A percentile compares a stretch with the other conserved stretches of the same genome.
phyloP scores from a whole-genome alignment of 768 basidiomycete genomes.

The Thelephora aurantiotincta region DNA sequence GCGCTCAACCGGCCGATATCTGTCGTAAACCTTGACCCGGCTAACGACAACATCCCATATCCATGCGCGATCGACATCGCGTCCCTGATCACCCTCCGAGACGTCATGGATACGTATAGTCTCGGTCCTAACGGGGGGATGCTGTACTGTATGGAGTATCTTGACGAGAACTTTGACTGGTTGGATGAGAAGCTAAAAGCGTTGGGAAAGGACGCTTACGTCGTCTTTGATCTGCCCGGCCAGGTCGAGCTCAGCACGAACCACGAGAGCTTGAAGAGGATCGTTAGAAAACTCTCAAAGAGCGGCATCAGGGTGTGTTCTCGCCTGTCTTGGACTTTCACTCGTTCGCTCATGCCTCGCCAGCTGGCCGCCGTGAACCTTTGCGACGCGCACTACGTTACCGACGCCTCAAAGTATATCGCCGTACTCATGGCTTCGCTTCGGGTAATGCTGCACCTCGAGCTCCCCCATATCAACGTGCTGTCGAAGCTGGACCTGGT shows the following conservation, averaged over 20 bases:
- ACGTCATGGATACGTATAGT: constrained; percentile 72
- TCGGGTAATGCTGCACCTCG: constrained; percentile 95
- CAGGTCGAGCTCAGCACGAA: constrained; percentile 98
- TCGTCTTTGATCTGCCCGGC: constrained; percentile 91
- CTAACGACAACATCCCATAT: constrained; percentile 81
- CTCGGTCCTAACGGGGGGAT: constrained; percentile 95
- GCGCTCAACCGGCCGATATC: constrained; percentile 79
- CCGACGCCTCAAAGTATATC: constrained; percentile 90
- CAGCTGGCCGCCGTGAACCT: constrained; percentile 91
- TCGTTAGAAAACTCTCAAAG: constrained; percentile 61
- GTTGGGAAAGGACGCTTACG: constrained; percentile 63
- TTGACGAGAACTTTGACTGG: constrained; percentile 92
- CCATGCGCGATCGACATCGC: constrained; percentile 82
- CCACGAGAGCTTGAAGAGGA: constrained; percentile 75
- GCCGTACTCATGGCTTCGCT: constrained; percentile 85
- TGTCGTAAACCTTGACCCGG: constrained; percentile 92
- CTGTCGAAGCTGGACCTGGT: constrained; percentile 93
- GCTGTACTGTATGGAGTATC: constrained; percentile 93
- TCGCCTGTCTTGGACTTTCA: not conserved
- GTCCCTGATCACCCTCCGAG: constrained; percentile 72
- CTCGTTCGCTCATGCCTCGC: constrained; percentile 5
- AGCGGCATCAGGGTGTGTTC: constrained; percentile 69
- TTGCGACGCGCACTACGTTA: constrained; percentile 95
- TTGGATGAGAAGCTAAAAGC: constrained; percentile 53
- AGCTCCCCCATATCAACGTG: constrained; percentile 96